Evolutionary conservation across 768 basidiomycete species (phyloP).

Genomic region (Rhizopogon salebrosus): DNA sequence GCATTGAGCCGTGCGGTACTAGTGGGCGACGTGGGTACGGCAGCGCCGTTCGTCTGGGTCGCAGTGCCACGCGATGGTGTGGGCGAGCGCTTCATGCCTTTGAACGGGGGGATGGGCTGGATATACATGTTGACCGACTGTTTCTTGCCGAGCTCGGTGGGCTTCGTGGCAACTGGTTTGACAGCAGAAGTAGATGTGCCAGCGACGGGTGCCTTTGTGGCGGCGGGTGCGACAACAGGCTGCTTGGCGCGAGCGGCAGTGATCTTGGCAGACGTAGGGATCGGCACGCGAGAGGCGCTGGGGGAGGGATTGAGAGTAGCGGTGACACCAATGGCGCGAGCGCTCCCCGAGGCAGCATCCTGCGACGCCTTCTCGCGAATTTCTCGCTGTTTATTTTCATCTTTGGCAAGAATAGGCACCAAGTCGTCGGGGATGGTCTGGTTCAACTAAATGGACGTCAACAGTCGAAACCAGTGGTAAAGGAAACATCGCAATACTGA

Average conservation of each 20-base stretch:
- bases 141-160: conserved; percentile 33
- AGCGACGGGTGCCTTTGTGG: conserved; percentile 14
- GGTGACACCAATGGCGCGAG: conserved; percentile 64
- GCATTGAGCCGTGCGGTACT: conserved; percentile 68
- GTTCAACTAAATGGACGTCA: conserved; percentile 55
- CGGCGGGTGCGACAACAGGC: conserved; percentile 24
- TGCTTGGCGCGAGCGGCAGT: conserved; percentile 21
- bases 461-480: neutral
- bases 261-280: conserved; percentile 25
- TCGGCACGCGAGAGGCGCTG: conserved; percentile 39
- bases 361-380: conserved; percentile 74
- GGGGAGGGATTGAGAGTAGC: conserved; percentile 37
- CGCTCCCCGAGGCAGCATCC: conserved; percentile 61
- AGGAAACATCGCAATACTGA: conserved; percentile 26
- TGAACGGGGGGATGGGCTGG: conserved; percentile 88
- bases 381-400: conserved; percentile 81
- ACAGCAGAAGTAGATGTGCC: conserved; percentile 20
- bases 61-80: conserved; percentile 12
- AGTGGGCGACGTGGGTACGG: conserved; percentile 47
- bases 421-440: conserved; percentile 94
- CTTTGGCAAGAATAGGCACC: conserved; percentile 88
- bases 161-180: conserved; percentile 27
- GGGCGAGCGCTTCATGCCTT: conserved; percentile 46
- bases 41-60: conserved; percentile 23
- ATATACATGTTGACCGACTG: conserved; percentile 69